A percentile compares a stretch with the other conserved stretches of the same genome.
These are phyloP conservation scores for Phaffia australis DNA, from an alignment of 768 basidiomycete genomes.

Conservation along the genomic window DNA sequence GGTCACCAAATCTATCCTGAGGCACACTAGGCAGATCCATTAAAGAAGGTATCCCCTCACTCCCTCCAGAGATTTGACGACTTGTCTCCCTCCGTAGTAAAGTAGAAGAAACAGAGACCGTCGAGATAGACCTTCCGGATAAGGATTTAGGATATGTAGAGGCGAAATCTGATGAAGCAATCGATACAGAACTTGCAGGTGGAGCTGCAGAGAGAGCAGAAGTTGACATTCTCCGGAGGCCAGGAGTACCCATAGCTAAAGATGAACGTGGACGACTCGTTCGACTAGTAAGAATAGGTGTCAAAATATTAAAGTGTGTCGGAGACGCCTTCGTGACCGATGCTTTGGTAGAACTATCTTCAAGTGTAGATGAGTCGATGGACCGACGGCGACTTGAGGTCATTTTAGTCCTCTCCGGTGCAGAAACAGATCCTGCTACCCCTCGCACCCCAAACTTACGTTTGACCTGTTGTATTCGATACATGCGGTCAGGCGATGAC, in stretches of 20 bases:
- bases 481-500: neutral
- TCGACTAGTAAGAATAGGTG: conserved; percentile 5
- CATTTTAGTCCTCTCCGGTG: conserved; percentile 16
- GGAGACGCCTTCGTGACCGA: neutral
- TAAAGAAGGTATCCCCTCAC: too few species aligned
- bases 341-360: conserved; percentile 14
- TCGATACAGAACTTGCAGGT: too few species aligned
- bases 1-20: too few species aligned
- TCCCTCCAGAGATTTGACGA: too few species aligned
- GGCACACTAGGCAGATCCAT: too few species aligned
- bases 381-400: neutral
- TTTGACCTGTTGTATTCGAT: conserved; percentile 31
- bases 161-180: too few species aligned
- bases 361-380: conserved; percentile 4
- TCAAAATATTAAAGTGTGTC: neutral
- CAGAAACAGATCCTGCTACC: conserved; percentile 33
- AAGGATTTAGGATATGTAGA: too few species aligned
- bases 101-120: too few species aligned
- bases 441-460: conserved; percentile 34
- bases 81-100: too few species aligned
- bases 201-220: too few species aligned
- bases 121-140: too few species aligned
- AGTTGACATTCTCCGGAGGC: neutral
- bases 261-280: conserved; percentile 27
- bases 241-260: conserved; percentile 28